phyloP scores from a whole-genome alignment of 352 stramenopile genomes.

The Phytophthora crassamura region DNA sequence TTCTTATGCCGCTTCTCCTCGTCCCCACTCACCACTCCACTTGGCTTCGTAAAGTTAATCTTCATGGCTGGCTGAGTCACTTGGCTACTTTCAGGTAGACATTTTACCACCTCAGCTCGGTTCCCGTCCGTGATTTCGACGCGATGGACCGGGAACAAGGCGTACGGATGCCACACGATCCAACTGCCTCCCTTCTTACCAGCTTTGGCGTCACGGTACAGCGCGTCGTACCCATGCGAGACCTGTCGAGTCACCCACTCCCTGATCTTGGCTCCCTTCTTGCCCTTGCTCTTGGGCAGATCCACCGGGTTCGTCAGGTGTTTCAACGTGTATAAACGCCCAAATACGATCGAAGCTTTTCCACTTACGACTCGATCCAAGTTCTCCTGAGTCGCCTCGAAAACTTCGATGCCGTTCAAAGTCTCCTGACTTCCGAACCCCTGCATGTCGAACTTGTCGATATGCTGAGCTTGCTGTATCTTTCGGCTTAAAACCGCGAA shows the following conservation, averaged over 20 bases:
- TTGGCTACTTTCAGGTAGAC: slow-evolving; percentile 31
- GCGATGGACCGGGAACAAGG: slow-evolving; percentile 52
- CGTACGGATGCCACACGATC: slow-evolving; percentile 57
- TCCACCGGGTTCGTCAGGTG: slow-evolving; percentile 34
- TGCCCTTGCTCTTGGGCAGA: slow-evolving; percentile 37
- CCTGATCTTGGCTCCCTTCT: slow-evolving; percentile 20
- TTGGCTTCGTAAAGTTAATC: slow-evolving; percentile 30
- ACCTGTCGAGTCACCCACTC: slow-evolving; percentile 52
- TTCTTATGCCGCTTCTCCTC: slow-evolving; percentile 5
- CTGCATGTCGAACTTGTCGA: slow-evolving; percentile 37
- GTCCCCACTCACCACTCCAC: not conserved
- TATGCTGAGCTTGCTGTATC: slow-evolving; percentile 10
- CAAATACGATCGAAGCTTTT: slow-evolving; percentile 42
- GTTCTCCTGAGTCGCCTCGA: slow-evolving; percentile 50
- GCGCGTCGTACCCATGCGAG: slow-evolving; percentile 56
- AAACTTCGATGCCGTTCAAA: slow-evolving; percentile 48
- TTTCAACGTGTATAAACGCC: slow-evolving; percentile 39
- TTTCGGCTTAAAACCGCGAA: slow-evolving; percentile 35
- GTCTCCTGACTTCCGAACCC: slow-evolving; percentile 42
- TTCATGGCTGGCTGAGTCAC: slow-evolving; percentile 7
- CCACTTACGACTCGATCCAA: slow-evolving; percentile 21
- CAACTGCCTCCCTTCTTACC: slow-evolving; percentile 32
- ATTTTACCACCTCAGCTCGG: slow-evolving; percentile 12
- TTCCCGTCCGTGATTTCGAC: slow-evolving; percentile 39
- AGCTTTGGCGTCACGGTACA: slow-evolving; percentile 38